Percentiles rank a stretch among this genome's conserved stretches.
These are phyloP conservation scores for Teunomyces pallodes DNA, from an alignment of 805 yeast species.

Conservation along the genomic window DNA sequence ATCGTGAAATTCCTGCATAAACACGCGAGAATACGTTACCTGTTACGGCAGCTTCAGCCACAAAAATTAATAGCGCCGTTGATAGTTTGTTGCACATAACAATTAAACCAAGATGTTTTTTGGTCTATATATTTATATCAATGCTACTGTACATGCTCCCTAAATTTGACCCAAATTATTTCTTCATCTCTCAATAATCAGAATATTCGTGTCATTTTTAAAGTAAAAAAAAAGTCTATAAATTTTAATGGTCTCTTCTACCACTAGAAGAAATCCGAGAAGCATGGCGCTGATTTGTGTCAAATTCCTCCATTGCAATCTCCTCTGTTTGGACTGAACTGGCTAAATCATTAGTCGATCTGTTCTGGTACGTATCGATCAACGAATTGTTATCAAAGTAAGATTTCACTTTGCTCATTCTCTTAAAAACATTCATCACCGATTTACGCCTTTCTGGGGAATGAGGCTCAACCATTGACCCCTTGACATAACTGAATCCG, in stretches of 20 bases:
- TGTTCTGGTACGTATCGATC: slow-evolving; percentile 29
- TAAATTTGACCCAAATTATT: no score
- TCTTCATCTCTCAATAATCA: background rate
- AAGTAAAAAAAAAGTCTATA: background rate
- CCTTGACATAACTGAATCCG: background rate
- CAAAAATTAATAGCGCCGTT: background rate
- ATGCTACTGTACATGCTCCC: no score
- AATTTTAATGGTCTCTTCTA: slow-evolving; percentile 6
- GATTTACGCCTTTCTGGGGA: slow-evolving; percentile 29
- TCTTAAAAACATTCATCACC: slow-evolving; percentile 30
- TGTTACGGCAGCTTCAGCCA: background rate
- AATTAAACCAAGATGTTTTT: background rate
- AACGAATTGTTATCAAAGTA: slow-evolving; percentile 30
- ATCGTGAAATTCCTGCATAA: background rate
- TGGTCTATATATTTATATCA: no score
- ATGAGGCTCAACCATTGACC: background rate
- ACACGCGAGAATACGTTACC: background rate
- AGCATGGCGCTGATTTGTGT: slow-evolving; percentile 20
- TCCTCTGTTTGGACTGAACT: slow-evolving; percentile 46
- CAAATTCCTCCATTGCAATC: slow-evolving; percentile 46
- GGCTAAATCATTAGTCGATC: slow-evolving; percentile 31
- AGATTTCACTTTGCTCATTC: slow-evolving; percentile 17
- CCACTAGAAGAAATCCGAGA: slow-evolving; percentile 20
- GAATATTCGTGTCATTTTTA: background rate
- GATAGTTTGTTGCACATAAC: background rate